Evolutionary conservation across 2,329 filamentous ascomycete genomes (phyloP).

Genomic region (Fusarium buharicum): DNA sequence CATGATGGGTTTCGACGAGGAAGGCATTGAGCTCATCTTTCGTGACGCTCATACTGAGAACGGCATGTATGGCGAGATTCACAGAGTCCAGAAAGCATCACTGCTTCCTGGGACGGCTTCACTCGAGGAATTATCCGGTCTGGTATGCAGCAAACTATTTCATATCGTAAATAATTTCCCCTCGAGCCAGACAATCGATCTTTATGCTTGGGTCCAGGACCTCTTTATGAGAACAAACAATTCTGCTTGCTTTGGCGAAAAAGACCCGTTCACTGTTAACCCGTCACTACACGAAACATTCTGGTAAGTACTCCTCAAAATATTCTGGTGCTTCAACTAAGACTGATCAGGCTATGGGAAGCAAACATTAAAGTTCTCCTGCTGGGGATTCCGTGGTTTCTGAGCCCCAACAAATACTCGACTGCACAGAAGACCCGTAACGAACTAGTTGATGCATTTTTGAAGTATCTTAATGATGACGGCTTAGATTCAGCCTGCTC

Average conservation of each 20-base stretch:
- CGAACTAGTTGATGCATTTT: slow-evolving; percentile 27
- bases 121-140: slow-evolving; percentile 16
- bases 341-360: slow-evolving; percentile 21
- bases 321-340: too few species aligned
- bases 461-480: slow-evolving; percentile 15
- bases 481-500: slow-evolving; percentile 29
- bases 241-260: slow-evolving; percentile 34
- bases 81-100: slow-evolving; percentile 31
- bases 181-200: slow-evolving; percentile 17
- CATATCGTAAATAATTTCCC: slow-evolving; percentile 15
- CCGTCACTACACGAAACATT: slow-evolving; percentile 20
- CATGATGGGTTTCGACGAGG: slow-evolving; percentile 38
- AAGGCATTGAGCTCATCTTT: slow-evolving; percentile 37
- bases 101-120: slow-evolving; percentile 31
- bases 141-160: slow-evolving; percentile 21
- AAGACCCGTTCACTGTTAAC: slow-evolving; percentile 29
- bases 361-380: slow-evolving; percentile 34
- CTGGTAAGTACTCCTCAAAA: slow-evolving; percentile 17
- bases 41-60: slow-evolving; percentile 39
- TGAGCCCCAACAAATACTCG: slow-evolving; percentile 26
- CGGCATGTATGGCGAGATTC: slow-evolving; percentile 39
- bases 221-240: slow-evolving; percentile 38
- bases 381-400: slow-evolving; percentile 30
- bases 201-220: slow-evolving; percentile 32
- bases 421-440: slow-evolving; percentile 20